phyloP scores from a whole-genome alignment of 176 grass and related monocot species.

The Juncus inflexus region DNA sequence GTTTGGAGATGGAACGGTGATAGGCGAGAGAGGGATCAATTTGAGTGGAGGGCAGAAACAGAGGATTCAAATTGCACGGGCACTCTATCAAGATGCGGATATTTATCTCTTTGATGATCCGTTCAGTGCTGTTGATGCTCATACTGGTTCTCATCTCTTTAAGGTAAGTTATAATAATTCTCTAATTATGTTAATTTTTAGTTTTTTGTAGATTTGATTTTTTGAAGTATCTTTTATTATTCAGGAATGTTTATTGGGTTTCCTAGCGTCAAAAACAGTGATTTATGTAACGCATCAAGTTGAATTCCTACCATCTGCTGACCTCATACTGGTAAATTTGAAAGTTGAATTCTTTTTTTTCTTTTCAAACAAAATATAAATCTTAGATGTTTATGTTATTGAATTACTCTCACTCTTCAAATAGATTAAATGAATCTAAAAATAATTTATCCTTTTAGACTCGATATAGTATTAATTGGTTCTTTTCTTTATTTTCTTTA shows the following conservation, averaged over 20 bases:
- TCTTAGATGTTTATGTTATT: neutral
- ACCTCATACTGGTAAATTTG: slow-evolving; percentile 76
- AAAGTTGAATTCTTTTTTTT: neutral
- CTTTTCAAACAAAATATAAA: neutral
- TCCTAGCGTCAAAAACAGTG: slow-evolving; percentile 62
- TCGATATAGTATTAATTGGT: too few species aligned
- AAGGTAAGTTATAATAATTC: slow-evolving; percentile 35
- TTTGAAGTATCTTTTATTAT: slow-evolving; percentile 12
- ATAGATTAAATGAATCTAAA: too few species aligned
- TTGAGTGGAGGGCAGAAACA: slow-evolving; percentile 73
- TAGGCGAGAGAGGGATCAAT: slow-evolving; percentile 77
- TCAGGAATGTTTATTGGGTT: slow-evolving; percentile 57
- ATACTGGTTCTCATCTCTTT: slow-evolving; percentile 54
- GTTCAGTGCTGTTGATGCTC: slow-evolving; percentile 68
- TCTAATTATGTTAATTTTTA: neutral
- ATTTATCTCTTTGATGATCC: slow-evolving; percentile 78
- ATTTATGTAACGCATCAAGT: slow-evolving; percentile 94
- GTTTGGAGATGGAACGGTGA: slow-evolving; percentile 56
- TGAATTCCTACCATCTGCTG: slow-evolving; percentile 77
- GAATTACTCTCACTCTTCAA: too few species aligned
- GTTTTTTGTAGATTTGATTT: neutral
- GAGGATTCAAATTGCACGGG: slow-evolving; percentile 57
- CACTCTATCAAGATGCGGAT: slow-evolving; percentile 68
- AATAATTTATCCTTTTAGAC: too few species aligned
- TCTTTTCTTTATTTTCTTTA: slow-evolving; percentile 6